phyloP scores from a whole-genome alignment of 306 rosid genomes.

The Cajanus cajan region DNA sequence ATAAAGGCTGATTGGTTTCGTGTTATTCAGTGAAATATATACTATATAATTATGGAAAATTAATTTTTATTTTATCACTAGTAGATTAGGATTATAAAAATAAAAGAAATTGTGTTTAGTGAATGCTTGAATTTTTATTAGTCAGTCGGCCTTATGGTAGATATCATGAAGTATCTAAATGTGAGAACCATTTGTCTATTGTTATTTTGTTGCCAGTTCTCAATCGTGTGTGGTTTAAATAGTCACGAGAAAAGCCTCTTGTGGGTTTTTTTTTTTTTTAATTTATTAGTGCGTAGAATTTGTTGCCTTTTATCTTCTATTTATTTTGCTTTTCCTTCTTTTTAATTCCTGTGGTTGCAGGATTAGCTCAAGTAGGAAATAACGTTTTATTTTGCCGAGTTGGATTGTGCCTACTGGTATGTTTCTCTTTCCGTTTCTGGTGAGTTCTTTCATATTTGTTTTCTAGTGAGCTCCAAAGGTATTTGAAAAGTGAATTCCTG shows the following conservation, averaged over 20 bases:
- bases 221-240: neutral
- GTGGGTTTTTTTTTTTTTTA: neutral
- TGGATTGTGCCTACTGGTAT: constrained; percentile 58
- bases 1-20: neutral
- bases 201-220: neutral
- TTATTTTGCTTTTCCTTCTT: constrained; percentile 38
- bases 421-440: constrained; percentile 44
- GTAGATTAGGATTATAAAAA: neutral
- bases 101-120: neutral
- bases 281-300: constrained; percentile 9
- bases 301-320: neutral
- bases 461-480: constrained; percentile 10
- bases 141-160: neutral
- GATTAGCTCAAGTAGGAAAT: constrained; percentile 58
- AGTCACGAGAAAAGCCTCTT: neutral
- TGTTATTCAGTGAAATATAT: constrained; percentile 4
- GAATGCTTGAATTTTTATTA: neutral
- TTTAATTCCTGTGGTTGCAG: constrained; percentile 64
- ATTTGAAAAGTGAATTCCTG: constrained; percentile 14
- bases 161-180: neutral
- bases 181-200: neutral
- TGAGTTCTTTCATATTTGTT: constrained; percentile 6
- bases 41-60: neutral
- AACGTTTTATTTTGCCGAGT: constrained; percentile 46
- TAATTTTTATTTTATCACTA: neutral